Evolutionary conservation across 352 stramenopile species (phyloP).

Genomic region (Peronosclerospora sorghi): DNA sequence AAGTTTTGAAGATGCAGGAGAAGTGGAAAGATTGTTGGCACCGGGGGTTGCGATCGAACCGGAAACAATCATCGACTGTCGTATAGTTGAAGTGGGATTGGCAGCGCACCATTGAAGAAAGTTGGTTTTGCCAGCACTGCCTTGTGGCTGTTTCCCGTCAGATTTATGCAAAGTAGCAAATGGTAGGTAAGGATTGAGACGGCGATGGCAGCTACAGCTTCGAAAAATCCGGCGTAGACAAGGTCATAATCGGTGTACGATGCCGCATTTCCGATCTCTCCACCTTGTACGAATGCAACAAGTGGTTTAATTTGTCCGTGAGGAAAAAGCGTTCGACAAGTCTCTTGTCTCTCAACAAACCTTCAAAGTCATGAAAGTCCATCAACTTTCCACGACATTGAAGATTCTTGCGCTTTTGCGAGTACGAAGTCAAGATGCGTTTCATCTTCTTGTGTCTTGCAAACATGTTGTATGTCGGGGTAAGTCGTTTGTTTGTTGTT

Average conservation of each 20-base stretch:
- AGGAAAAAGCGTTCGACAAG: slow-evolving; percentile 68
- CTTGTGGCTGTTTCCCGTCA: no score
- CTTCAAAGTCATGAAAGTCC: slow-evolving; percentile 61
- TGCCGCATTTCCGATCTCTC: slow-evolving; percentile 27
- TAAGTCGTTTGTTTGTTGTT: slow-evolving; percentile 78
- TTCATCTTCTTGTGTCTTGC: slow-evolving; percentile 69
- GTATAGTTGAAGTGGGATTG: slow-evolving; percentile 68
- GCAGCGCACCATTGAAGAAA: slow-evolving; percentile 24
- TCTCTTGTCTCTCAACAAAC: slow-evolving; percentile 50
- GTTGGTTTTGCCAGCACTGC: background rate
- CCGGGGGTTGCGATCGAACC: slow-evolving; percentile 31
- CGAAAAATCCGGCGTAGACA: slow-evolving; percentile 70
- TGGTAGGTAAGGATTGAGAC: slow-evolving; percentile 68
- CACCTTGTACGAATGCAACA: slow-evolving; percentile 67
- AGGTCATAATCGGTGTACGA: slow-evolving; percentile 63
- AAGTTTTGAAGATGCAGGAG: slow-evolving; percentile 71
- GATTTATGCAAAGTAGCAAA: slow-evolving; percentile 16
- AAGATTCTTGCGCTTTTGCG: slow-evolving; percentile 66
- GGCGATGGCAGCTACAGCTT: slow-evolving; percentile 56
- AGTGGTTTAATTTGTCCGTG: slow-evolving; percentile 67
- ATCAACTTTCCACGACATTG: slow-evolving; percentile 59
- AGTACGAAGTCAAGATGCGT: slow-evolving; percentile 58
- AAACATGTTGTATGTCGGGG: slow-evolving; percentile 62
- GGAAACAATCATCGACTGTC: slow-evolving; percentile 69
- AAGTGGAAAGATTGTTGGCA: slow-evolving; percentile 52